phyloP scores from a whole-genome alignment of 805 yeast species.

The Saturnispora gosingensis region DNA sequence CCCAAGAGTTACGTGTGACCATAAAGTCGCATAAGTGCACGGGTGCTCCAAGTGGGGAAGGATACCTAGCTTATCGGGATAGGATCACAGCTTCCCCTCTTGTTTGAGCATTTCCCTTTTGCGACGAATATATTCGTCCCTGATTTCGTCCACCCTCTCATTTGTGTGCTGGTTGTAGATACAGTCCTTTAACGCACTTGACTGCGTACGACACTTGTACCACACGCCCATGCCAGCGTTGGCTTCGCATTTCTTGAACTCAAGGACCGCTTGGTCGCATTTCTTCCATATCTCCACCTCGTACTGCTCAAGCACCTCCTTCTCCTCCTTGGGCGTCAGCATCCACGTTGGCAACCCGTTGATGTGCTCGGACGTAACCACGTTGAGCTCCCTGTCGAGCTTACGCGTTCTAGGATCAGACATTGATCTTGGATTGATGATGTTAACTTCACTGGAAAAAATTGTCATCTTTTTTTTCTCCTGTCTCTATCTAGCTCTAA shows the following conservation, averaged over 20 bases:
- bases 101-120: constrained; percentile 26
- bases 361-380: not conserved
- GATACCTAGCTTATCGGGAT: not conserved
- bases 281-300: constrained; percentile 52
- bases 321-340: constrained; percentile 68
- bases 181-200: constrained; percentile 54
- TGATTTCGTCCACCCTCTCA: constrained; percentile 58
- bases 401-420: not conserved
- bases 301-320: constrained; percentile 62
- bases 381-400: not conserved
- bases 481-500: no score
- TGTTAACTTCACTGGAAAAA: not conserved
- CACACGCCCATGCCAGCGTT: constrained; percentile 54
- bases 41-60: not conserved
- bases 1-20: not conserved
- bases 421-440: not conserved
- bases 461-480: no score
- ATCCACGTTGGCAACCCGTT: constrained; percentile 62
- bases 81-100: not conserved
- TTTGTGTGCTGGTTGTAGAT: constrained; percentile 50
- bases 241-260: constrained; percentile 59
- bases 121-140: constrained; percentile 53
- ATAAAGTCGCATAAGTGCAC: not conserved
- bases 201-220: constrained; percentile 53
- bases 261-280: constrained; percentile 63